These are phyloP conservation scores for Fusarium sp. DNA, from an alignment of 2,329 filamentous ascomycete genomes.

Conservation along the genomic window DNA sequence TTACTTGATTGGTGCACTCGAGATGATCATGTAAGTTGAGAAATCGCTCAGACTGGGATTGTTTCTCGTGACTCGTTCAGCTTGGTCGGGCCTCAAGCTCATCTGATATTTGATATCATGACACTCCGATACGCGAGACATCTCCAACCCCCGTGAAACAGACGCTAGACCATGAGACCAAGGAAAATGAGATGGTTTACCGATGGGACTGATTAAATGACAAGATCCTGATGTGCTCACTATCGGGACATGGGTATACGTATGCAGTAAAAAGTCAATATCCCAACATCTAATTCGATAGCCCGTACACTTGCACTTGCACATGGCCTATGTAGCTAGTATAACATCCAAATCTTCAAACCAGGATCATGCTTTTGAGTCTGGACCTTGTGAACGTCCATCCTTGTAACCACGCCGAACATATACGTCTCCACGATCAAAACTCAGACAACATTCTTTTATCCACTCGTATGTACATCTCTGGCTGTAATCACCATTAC, in stretches of 20 bases:
- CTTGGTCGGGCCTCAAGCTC: neutral
- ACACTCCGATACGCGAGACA: constrained; percentile 19
- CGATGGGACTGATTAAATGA: neutral
- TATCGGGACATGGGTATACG: constrained; percentile 24
- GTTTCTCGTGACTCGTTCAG: neutral
- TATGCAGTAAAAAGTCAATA: constrained; percentile 23
- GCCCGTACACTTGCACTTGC: constrained; percentile 12
- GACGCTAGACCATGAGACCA: neutral
- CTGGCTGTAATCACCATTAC: constrained; percentile 33
- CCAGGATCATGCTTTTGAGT: constrained; percentile 19
- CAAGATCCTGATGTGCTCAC: constrained; percentile 9
- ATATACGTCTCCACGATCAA: constrained; percentile 5
- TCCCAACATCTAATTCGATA: constrained; percentile 30
- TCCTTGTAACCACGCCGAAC: constrained; percentile 20
- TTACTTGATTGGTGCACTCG: neutral
- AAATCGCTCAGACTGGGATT: neutral
- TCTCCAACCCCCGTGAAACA: constrained; percentile 20
- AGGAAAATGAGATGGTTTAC: neutral
- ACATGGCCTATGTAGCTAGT: constrained; percentile 19
- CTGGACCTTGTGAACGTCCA: constrained; percentile 18
- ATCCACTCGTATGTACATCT: constrained; percentile 1
- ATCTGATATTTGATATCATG: constrained; percentile 20
- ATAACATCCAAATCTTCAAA: constrained; percentile 40
- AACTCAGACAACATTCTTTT: constrained; percentile 10
- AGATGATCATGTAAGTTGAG: constrained; percentile 5